A percentile compares a stretch with the other conserved stretches of the same genome.
Evolutionary conservation across 495 filamentous ascomycete species (phyloP).

Genomic region (Trichoderma erinaceum): DNA sequence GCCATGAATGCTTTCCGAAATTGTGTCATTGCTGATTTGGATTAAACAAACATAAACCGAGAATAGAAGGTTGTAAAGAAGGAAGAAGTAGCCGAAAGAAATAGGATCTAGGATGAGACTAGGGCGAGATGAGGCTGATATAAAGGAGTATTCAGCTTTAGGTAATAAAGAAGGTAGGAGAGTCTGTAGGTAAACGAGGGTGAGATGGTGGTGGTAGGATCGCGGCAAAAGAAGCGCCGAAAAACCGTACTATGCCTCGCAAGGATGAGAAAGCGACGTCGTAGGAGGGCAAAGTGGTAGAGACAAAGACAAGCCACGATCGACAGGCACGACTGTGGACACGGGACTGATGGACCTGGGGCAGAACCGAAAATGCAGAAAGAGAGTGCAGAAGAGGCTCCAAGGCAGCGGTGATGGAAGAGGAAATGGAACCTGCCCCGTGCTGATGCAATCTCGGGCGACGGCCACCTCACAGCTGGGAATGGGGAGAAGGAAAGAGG

Average conservation of each 20-base stretch:
- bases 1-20: conserved; percentile 37
- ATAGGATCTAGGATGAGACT: conserved; percentile 10
- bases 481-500: conserved; percentile 2
- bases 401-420: not conserved
- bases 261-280: conserved; percentile 1
- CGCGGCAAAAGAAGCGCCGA: conserved; percentile 11
- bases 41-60: conserved; percentile 37
- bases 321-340: conserved; percentile 9
- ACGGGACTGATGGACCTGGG: not conserved
- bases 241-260: not conserved
- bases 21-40: conserved; percentile 42
- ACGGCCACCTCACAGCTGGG: conserved; percentile 12
- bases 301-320: not conserved
- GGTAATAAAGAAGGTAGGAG: not conserved
- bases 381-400: not conserved
- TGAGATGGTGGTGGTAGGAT: conserved; percentile 3
- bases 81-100: conserved; percentile 16
- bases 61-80: conserved; percentile 19
- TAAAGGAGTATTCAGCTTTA: not conserved
- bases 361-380: not conserved
- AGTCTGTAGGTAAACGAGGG: not conserved
- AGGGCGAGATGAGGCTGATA: conserved; percentile 1
- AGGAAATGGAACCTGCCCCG: conserved; percentile 12
- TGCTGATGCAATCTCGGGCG: conserved; percentile 12
- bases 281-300: not conserved